Evolutionary conservation across 2,329 filamentous ascomycete species (phyloP).

Genomic region (Cladophialophora exuberans): DNA sequence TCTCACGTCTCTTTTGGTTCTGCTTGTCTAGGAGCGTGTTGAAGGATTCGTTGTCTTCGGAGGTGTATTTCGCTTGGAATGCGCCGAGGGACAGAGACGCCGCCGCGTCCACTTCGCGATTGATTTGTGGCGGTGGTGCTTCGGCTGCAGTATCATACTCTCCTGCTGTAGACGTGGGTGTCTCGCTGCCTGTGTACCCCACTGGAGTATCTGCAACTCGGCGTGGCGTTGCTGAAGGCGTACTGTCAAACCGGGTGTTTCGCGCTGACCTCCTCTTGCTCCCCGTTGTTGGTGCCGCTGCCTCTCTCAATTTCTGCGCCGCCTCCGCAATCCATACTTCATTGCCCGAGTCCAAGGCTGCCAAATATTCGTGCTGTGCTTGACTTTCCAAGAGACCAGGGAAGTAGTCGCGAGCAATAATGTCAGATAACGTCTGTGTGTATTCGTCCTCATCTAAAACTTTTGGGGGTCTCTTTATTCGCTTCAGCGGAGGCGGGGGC

Average conservation of each 20-base stretch:
- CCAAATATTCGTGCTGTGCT: constrained; percentile 87
- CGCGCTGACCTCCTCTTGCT: constrained; percentile 34
- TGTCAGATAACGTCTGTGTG: constrained; percentile 84
- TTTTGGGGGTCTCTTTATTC: constrained; percentile 86
- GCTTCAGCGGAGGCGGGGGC: constrained; percentile 83
- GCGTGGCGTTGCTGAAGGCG: constrained; percentile 12
- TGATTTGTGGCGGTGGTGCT: constrained; percentile 45
- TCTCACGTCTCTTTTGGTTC: constrained; percentile 80
- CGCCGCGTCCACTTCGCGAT: constrained; percentile 63
- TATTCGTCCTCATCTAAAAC: constrained; percentile 95
- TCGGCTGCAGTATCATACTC: too few species aligned
- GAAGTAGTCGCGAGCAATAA: constrained; percentile 96
- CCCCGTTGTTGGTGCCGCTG: constrained; percentile 75
- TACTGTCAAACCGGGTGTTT: constrained; percentile 32
- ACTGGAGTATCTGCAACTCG: constrained; percentile 28
- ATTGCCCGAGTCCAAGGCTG: constrained; percentile 86
- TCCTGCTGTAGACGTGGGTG: constrained; percentile 56
- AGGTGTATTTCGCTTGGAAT: constrained; percentile 93
- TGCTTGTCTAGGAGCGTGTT: constrained; percentile 89
- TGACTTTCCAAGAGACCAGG: constrained; percentile 85
- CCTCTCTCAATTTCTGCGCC: constrained; percentile 69
- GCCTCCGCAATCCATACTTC: constrained; percentile 83
- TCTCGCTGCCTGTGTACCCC: constrained; percentile 48
- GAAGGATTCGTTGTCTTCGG: constrained; percentile 97
- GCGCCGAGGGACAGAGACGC: constrained; percentile 76